A percentile compares a stretch with the other conserved stretches of the same genome.
Conservation (phyloP, 176 grass and related monocot genomes). For the Puya raimondii region DNA sequence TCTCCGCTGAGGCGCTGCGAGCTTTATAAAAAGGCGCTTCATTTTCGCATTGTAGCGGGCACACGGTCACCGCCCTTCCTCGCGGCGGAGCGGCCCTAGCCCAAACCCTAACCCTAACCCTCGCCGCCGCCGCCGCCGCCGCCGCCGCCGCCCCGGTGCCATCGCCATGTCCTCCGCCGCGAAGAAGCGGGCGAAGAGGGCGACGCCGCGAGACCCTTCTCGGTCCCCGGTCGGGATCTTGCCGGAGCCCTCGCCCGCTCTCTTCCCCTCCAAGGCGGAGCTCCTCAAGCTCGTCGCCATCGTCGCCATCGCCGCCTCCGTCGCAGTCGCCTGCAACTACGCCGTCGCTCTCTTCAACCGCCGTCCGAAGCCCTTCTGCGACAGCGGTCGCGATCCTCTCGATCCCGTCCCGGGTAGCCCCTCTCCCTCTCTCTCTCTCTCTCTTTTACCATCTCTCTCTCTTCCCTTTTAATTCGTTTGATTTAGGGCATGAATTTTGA, state of each 20-base stretch:
- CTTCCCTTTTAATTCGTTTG: slow-evolving; percentile 6
- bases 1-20: no score
- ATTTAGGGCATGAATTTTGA: slow-evolving; percentile 7
- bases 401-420: slow-evolving; percentile 27
- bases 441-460: background rate
- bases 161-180: slow-evolving; percentile 16
- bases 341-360: slow-evolving; percentile 32
- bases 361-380: slow-evolving; percentile 57
- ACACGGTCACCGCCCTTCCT: no score
- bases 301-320: slow-evolving; percentile 60
- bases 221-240: slow-evolving; percentile 7
- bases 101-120: no score
- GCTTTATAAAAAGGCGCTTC: no score
- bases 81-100: no score
- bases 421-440: background rate
- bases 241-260: slow-evolving; percentile 42
- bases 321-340: slow-evolving; percentile 43
- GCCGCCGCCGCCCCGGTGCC: background rate
- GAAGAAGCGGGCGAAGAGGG: slow-evolving; percentile 20
- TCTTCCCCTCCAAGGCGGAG: slow-evolving; percentile 54
- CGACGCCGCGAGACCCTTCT: background rate
- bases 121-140: background rate
- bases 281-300: slow-evolving; percentile 49
- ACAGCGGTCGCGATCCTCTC: slow-evolving; percentile 28
- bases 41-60: no score